These are phyloP conservation scores for Cucumis sativus DNA, from an alignment of 306 rosid genomes.

Conservation along the genomic window DNA sequence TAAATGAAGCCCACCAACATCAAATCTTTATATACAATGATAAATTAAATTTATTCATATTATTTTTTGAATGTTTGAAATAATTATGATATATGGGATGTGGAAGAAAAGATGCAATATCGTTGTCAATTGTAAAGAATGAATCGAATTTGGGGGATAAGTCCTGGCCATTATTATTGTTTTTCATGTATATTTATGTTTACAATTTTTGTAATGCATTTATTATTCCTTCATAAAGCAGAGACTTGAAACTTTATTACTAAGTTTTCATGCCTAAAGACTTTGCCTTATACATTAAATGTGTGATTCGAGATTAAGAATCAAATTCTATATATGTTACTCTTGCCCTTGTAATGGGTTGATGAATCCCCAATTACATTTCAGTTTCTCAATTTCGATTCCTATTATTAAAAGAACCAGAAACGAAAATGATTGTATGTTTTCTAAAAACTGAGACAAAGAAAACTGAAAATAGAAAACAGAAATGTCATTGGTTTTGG, in stretches of 20 bases:
- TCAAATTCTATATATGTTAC: too few relatives aligned
- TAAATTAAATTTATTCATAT: not conserved
- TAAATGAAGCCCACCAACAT: constrained; percentile 34
- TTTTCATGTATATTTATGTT: not conserved
- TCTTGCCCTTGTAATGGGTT: too few relatives aligned
- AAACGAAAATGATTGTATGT: too few relatives aligned
- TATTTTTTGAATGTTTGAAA: too few relatives aligned
- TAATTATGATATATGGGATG: constrained; percentile 10
- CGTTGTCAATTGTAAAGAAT: constrained; percentile 33
- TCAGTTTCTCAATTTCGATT: too few relatives aligned
- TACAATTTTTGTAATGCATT: constrained; percentile 24
- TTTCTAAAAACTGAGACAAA: too few relatives aligned
- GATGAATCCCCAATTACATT: too few relatives aligned
- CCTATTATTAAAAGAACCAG: too few relatives aligned
- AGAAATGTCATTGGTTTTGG: too few relatives aligned
- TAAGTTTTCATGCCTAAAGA: not conserved
- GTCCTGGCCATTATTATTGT: constrained; percentile 9
- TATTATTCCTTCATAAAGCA: constrained; percentile 19
- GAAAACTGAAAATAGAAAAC: too few relatives aligned
- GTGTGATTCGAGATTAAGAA: not conserved
- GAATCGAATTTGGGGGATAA: constrained; percentile 24
- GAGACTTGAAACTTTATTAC: not conserved
- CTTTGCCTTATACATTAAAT: not conserved
- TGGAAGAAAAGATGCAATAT: constrained; percentile 24
- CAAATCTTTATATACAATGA: constrained; percentile 30